Evolutionary conservation across 192 early-diverging fungal genomes (phyloP).

Genomic region (Podila minutissima): DNA sequence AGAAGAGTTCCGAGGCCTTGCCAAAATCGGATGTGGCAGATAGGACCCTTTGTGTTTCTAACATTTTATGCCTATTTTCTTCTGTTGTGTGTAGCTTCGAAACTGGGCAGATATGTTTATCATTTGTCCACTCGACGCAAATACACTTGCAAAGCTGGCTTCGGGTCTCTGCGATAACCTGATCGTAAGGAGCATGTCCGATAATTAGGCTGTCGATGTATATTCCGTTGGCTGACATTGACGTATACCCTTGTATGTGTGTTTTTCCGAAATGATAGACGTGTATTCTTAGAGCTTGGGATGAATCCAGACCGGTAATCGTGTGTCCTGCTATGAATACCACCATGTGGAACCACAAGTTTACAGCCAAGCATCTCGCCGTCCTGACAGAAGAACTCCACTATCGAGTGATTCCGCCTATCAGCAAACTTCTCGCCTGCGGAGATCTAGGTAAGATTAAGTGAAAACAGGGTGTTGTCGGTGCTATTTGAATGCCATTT

Average conservation of each 20-base stretch:
- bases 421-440: constrained; percentile 89
- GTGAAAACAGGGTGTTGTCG: neutral
- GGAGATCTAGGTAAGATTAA: constrained; percentile 78
- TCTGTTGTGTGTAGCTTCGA: constrained; percentile 66
- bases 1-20: neutral
- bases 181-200: constrained; percentile 58
- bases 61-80: neutral
- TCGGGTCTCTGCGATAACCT: constrained; percentile 95
- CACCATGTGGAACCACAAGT: constrained; percentile 95
- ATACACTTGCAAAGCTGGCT: constrained; percentile 92
- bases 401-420: constrained; percentile 78
- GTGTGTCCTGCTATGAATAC: constrained; percentile 98
- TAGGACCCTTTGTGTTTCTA: neutral
- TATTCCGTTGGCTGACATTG: neutral
- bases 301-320: constrained; percentile 73
- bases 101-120: constrained; percentile 95
- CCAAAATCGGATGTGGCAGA: neutral
- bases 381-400: constrained; percentile 61
- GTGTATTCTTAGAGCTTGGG: constrained; percentile 92
- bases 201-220: no score
- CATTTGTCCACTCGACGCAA: constrained; percentile 92
- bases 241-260: neutral
- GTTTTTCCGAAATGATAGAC: constrained; percentile 59
- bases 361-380: constrained; percentile 78
- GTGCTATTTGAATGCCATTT: no score